phyloP scores from a whole-genome alignment of 2,329 filamentous ascomycete genomes.

The Alternaria triticina region DNA sequence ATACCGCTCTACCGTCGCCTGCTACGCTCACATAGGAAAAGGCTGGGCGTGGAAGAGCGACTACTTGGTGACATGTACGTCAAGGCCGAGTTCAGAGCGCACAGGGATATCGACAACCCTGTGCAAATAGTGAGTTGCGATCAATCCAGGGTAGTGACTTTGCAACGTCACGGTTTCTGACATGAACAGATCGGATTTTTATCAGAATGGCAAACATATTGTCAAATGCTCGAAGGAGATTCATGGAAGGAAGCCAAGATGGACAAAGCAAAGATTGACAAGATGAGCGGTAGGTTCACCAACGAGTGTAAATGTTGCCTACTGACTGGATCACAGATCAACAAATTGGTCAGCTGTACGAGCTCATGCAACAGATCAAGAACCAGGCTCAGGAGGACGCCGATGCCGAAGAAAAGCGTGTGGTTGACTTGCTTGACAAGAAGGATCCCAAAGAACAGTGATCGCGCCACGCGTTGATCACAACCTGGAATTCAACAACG shows the following conservation, averaged over 20 bases:
- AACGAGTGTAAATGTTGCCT: not conserved
- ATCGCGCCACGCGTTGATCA: slow-evolving; percentile 18
- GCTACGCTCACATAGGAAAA: slow-evolving; percentile 82
- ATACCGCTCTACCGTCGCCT: slow-evolving; percentile 89
- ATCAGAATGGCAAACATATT: slow-evolving; percentile 95
- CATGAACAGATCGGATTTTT: slow-evolving; percentile 84
- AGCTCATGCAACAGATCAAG: slow-evolving; percentile 84
- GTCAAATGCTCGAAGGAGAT: slow-evolving; percentile 88
- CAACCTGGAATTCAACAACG: slow-evolving; percentile 4
- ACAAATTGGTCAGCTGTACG: slow-evolving; percentile 91
- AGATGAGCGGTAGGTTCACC: slow-evolving; percentile 81
- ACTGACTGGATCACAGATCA: slow-evolving; percentile 67
- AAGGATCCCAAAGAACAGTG: slow-evolving; percentile 37
- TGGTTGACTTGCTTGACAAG: slow-evolving; percentile 40
- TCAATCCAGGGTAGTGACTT: not conserved
- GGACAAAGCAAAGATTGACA: slow-evolving; percentile 82
- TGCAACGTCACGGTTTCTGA: slow-evolving; percentile 9
- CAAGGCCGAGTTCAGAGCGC: slow-evolving; percentile 88
- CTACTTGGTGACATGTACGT: slow-evolving; percentile 90
- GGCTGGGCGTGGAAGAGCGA: slow-evolving; percentile 75
- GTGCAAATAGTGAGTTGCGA: slow-evolving; percentile 78
- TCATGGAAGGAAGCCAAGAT: slow-evolving; percentile 84
- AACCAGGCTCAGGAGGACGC: slow-evolving; percentile 58
- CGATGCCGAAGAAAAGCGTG: slow-evolving; percentile 38
- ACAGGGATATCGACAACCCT: slow-evolving; percentile 85